Conservation (phyloP, 805 yeast species). For the Wickerhamomyces bisporus region DNA sequence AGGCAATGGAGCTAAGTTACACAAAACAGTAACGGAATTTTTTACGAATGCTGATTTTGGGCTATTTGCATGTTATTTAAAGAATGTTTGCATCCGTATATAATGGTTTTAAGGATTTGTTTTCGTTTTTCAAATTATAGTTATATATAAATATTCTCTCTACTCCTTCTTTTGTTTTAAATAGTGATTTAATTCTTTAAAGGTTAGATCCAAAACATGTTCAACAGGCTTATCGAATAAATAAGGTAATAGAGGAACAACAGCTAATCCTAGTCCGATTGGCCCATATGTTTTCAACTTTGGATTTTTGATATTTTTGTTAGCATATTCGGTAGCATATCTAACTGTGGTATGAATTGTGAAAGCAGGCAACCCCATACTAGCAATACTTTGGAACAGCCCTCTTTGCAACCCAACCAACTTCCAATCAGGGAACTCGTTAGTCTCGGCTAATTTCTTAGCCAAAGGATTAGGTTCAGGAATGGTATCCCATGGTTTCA, state of each 20-base stretch:
- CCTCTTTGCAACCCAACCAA: constrained; percentile 63
- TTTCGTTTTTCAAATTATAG: no score
- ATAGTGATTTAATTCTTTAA: constrained; percentile 43
- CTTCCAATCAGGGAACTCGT: constrained; percentile 60
- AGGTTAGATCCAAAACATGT: constrained; percentile 54
- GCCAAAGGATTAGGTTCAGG: constrained; percentile 36
- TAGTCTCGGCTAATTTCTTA: constrained; percentile 31
- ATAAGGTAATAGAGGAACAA: constrained; percentile 74
- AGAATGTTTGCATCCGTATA: no score
- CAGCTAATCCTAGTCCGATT: constrained; percentile 68
- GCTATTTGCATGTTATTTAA: no score
- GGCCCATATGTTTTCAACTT: constrained; percentile 63
- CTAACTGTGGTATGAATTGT: constrained; percentile 75
- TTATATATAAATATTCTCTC: no score
- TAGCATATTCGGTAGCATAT: constrained; percentile 57
- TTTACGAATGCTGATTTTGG: not conserved
- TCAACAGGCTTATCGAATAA: constrained; percentile 83
- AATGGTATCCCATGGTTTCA: constrained; percentile 60
- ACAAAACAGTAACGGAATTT: no score
- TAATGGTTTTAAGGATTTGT: no score
- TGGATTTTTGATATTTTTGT: constrained; percentile 45
- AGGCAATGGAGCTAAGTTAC: no score
- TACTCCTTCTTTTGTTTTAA: constrained; percentile 8
- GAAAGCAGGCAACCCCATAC: constrained; percentile 84
- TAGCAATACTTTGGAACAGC: constrained; percentile 75